These are phyloP conservation scores for Aristolochia californica DNA, from an alignment of 164 flowering plant genomes.

Conservation along the genomic window DNA sequence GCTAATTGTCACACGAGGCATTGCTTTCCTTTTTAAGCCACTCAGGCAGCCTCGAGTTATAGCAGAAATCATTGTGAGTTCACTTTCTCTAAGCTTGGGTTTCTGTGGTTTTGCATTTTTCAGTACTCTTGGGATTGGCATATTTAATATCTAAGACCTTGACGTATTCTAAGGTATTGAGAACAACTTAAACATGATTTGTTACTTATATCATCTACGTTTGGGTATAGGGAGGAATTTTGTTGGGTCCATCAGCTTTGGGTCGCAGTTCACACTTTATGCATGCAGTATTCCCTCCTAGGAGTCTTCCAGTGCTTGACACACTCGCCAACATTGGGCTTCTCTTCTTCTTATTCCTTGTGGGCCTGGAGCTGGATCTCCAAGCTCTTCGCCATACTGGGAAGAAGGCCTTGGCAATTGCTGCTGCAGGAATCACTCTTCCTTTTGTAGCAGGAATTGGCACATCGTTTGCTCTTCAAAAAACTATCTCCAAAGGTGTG, in stretches of 20 bases:
- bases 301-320: constrained; percentile 58
- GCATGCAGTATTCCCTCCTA: constrained; percentile 40
- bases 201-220: too few relatives aligned
- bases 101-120: too few relatives aligned
- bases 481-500: constrained; percentile 47
- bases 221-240: constrained; percentile 50
- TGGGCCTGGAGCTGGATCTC: constrained; percentile 61
- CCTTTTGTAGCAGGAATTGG: constrained; percentile 67
- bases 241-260: constrained; percentile 72
- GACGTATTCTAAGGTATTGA: too few relatives aligned
- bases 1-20: constrained; percentile 35
- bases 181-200: too few relatives aligned
- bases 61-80: constrained; percentile 70
- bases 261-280: constrained; percentile 47
- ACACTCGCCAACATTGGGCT: constrained; percentile 80
- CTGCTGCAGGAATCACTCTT: constrained; percentile 53
- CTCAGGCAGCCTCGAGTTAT: constrained; percentile 85
- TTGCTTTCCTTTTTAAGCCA: constrained; percentile 53
- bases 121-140: too few relatives aligned
- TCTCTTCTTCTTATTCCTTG: constrained; percentile 64
- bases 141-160: too few relatives aligned
- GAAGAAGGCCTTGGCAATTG: constrained; percentile 43
- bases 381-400: constrained; percentile 50
- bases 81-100: neutral
- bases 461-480: constrained; percentile 39